Evolutionary conservation across 352 stramenopile genomes (phyloP).

Genomic region (Globisporangium carolinianum): DNA sequence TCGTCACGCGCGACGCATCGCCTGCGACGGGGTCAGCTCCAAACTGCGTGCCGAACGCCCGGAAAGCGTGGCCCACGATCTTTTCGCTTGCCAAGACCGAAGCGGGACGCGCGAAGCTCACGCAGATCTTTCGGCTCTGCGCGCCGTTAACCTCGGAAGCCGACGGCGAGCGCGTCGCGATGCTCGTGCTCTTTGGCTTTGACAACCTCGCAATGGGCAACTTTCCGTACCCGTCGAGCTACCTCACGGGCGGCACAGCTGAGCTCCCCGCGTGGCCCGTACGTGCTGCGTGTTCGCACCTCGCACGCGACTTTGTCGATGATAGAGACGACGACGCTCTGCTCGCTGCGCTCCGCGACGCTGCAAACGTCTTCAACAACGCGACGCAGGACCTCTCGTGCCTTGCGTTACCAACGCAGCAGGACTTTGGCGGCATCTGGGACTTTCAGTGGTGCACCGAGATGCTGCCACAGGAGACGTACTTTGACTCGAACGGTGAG

Average conservation of each 20-base stretch:
- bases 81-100: constrained; percentile 63
- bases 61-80: constrained; percentile 70
- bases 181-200: constrained; percentile 81
- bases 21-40: constrained; percentile 53
- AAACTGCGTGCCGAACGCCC: constrained; percentile 83
- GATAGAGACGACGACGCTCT: constrained; percentile 25
- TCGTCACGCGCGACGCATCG: constrained; percentile 71
- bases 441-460: constrained; percentile 91
- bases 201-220: constrained; percentile 94
- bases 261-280: constrained; percentile 89
- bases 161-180: constrained; percentile 56
- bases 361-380: constrained; percentile 88
- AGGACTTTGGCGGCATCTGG: constrained; percentile 86
- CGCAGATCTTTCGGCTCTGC: constrained; percentile 61
- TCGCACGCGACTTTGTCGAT: constrained; percentile 39
- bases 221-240: constrained; percentile 93
- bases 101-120: constrained; percentile 40
- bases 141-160: constrained; percentile 36
- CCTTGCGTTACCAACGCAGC: constrained; percentile 58
- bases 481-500: constrained; percentile 82
- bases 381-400: constrained; percentile 66
- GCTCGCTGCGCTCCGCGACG: constrained; percentile 46
- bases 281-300: constrained; percentile 80
- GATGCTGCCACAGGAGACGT: constrained; percentile 87
- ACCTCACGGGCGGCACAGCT: constrained; percentile 75